Percentiles rank a stretch among this genome's conserved stretches.
Conservation (phyloP, 306 rosid genomes). For the Glycine latifolia region DNA sequence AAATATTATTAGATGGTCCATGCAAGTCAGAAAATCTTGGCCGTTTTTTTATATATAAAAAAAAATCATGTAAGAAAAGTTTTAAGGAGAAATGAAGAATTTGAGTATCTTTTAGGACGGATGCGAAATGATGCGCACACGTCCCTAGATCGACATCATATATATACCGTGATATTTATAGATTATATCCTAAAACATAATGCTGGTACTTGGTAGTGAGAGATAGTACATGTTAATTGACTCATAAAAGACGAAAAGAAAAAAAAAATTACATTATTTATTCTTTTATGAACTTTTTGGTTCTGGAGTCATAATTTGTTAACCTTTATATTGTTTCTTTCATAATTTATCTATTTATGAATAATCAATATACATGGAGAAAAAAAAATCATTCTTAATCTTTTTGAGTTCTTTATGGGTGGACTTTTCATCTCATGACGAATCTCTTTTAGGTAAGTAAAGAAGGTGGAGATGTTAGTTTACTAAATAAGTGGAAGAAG, state of each 20-base stretch:
- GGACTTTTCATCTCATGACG: too few species aligned
- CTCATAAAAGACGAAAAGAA: neutral
- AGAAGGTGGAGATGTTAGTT: too few species aligned
- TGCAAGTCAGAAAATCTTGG: neutral
- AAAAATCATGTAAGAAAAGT: neutral
- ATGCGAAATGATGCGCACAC: neutral
- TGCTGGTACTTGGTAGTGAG: too few species aligned
- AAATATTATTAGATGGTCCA: conserved; percentile 21
- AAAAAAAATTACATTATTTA: too few species aligned
- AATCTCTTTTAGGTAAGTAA: neutral
- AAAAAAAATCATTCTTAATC: neutral
- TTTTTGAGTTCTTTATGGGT: too few species aligned
- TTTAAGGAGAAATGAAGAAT: too few species aligned
- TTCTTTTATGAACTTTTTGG: neutral
- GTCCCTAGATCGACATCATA: neutral
- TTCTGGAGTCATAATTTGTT: neutral
- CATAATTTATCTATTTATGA: neutral
- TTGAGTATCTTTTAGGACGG: neutral
- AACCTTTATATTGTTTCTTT: neutral
- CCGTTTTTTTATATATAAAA: neutral
- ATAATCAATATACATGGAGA: neutral
- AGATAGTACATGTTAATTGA: neutral
- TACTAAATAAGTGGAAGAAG: too few species aligned
- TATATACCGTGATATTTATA: neutral
- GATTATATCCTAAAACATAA: neutral